Base-by-base conservation (phyloP, 345 rosid genomes). In the Passiflora organensis region DNA sequence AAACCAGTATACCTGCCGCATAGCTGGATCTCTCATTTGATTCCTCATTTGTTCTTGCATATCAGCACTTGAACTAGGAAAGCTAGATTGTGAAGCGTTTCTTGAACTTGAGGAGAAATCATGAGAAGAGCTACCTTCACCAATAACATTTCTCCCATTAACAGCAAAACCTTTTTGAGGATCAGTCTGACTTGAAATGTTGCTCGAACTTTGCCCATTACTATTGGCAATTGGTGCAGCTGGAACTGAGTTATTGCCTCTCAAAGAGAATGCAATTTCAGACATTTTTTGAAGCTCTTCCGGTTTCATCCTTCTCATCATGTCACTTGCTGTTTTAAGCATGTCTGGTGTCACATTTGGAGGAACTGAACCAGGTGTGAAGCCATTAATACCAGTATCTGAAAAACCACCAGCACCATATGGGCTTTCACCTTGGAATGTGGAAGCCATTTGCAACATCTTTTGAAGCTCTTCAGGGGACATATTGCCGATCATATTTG, bases 21-120 rank as follows among this genome's bases (percentile, higher is more conserved):
- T 81, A 16, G 96, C 96, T 45, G 99, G 99, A 71, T 86, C 95
- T 68, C 85, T 86, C 91, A 93, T 82, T 69, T 86, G 95, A 73
- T 80, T 87, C 76, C 87, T 81, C 78, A 93, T 80, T 70, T 89
- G 97, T 59, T 84, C 96, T 50, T 86, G 97, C 70, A 93, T 53
- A 67, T 85, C 95, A 59, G 72, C 77, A 49, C 87, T 70, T 38
- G 84, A 67, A n/a, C 74, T 61, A 63, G 86, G 79, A 39, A 78
- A 65, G 77, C 68, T 80, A 54, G 90, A 60, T 42, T 62, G 86
- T 43, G 76, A 58, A 55, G 53, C 61, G 54, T 53, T 71, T 58
- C 77, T 78, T 32, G 76, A 68, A 68, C 69, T 77, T 53, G 74
- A 51, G 47, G 71, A 65, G 59, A 67, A 39, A 62, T 39, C 65